Evolutionary conservation across 331 rosid species (phyloP).

Genomic region (Prunus yedoensis): DNA sequence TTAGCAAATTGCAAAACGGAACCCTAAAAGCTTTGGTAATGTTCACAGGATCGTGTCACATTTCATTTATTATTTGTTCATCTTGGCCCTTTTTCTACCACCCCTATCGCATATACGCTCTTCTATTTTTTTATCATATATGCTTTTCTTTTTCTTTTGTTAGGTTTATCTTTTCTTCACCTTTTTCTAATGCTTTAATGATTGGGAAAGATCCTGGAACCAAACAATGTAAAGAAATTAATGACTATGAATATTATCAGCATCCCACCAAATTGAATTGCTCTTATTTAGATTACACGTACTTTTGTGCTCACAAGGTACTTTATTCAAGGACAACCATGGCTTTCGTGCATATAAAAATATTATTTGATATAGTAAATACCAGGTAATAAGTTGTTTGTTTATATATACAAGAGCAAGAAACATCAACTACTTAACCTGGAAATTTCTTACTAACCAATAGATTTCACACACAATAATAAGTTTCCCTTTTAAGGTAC

Average conservation of each 20-base stretch:
- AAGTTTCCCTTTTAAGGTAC: too few species aligned
- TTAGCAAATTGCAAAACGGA: constrained; percentile 5
- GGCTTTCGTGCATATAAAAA: too few species aligned
- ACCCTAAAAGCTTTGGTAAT: background rate
- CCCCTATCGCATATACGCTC: background rate
- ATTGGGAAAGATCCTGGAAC: constrained; percentile 27
- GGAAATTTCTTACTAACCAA: too few species aligned
- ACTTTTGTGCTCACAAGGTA: too few species aligned
- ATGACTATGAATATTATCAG: background rate
- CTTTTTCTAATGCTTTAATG: constrained; percentile 30
- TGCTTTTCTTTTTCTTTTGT: background rate
- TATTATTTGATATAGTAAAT: too few species aligned
- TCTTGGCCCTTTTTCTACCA: background rate
- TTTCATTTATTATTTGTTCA: background rate
- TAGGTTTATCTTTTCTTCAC: constrained; percentile 3
- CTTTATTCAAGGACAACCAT: too few species aligned
- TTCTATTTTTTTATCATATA: background rate
- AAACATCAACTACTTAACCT: too few species aligned
- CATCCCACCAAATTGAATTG: constrained; percentile 7
- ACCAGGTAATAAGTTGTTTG: too few species aligned
- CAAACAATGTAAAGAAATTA: background rate
- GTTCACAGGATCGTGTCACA: constrained; percentile 10
- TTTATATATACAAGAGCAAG: too few species aligned
- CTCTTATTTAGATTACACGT: too few species aligned
- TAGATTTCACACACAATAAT: too few species aligned